Percentiles rank a stretch among this genome's conserved stretches.
Evolutionary conservation across 1,139 yeast species (phyloP).

Genomic region (Kodamaea sp.): DNA sequence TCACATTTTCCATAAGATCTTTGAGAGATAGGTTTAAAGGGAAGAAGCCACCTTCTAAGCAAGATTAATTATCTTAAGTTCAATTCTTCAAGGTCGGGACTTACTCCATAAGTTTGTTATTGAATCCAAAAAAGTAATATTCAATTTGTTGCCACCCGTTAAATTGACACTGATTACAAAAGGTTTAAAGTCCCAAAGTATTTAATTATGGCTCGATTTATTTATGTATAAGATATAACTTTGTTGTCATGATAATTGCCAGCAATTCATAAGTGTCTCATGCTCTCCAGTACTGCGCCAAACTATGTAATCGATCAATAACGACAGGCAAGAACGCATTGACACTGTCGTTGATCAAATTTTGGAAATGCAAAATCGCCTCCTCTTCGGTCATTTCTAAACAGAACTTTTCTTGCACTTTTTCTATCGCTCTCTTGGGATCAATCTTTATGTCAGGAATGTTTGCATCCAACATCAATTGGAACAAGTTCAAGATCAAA

Average conservation of each 20-base stretch:
- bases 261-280: no score
- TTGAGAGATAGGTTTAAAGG: conserved; percentile 12
- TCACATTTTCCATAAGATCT: conserved; percentile 14
- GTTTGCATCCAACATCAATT: conserved; percentile 90
- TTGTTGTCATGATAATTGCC: no score
- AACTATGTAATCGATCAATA: conserved; percentile 88
- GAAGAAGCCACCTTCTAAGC: conserved; percentile 3
- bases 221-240: no score
- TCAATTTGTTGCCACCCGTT: no score
- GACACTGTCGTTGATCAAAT: conserved; percentile 89
- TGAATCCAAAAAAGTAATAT: no score
- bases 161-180: no score
- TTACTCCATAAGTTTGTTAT: no score
- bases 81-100: no score
- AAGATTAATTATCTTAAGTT: conserved; percentile 2
- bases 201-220: no score
- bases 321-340: conserved; percentile 92
- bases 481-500: conserved; percentile 84
- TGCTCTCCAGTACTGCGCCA: conserved; percentile 98
- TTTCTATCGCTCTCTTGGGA: conserved; percentile 75
- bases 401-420: conserved; percentile 93
- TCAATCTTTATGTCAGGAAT: conserved; percentile 84
- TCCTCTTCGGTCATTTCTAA: conserved; percentile 93
- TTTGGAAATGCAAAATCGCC: conserved; percentile 92
- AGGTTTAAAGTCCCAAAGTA: no score